Percentiles rank a stretch among this genome's conserved stretches.
Conservation (phyloP, 208 protist species). For the Leishmania martiniquensis region DNA sequence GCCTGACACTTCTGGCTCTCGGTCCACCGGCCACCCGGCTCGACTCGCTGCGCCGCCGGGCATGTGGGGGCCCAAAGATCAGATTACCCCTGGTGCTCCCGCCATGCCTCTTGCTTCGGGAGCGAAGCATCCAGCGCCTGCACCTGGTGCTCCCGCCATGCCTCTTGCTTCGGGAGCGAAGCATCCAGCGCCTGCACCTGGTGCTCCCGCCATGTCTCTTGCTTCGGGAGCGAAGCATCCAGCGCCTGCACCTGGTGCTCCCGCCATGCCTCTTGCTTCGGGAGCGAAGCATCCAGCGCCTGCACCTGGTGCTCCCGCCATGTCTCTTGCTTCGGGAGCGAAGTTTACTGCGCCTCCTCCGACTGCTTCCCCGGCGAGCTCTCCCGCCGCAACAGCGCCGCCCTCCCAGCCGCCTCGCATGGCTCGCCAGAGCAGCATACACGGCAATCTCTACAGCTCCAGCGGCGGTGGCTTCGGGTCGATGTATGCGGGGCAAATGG, state of each 20-base stretch:
- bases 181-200: conserved; percentile 10
- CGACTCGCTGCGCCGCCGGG: conserved; percentile 11
- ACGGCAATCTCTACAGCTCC: conserved; percentile 7
- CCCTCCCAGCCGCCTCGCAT: conserved; percentile 3
- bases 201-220: background rate
- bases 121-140: background rate
- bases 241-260: background rate
- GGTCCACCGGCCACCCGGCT: background rate
- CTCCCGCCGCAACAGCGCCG: conserved; percentile 1
- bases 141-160: background rate
- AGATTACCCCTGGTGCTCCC: conserved; percentile 5
- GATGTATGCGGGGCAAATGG: background rate
- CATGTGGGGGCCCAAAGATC: conserved; percentile 30
- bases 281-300: conserved; percentile 4
- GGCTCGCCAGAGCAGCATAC: conserved; percentile 33
- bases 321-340: conserved; percentile 6
- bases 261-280: conserved; percentile 3
- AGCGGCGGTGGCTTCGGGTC: conserved; percentile 13
- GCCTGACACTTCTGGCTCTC: background rate
- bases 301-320: background rate
- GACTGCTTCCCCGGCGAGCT: background rate
- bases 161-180: conserved; percentile 5
- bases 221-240: background rate
- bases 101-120: conserved; percentile 7
- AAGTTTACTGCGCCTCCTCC: background rate